phyloP scores from a whole-genome alignment of 1,284 basidiomycete species.

The Cerrena zonata region DNA sequence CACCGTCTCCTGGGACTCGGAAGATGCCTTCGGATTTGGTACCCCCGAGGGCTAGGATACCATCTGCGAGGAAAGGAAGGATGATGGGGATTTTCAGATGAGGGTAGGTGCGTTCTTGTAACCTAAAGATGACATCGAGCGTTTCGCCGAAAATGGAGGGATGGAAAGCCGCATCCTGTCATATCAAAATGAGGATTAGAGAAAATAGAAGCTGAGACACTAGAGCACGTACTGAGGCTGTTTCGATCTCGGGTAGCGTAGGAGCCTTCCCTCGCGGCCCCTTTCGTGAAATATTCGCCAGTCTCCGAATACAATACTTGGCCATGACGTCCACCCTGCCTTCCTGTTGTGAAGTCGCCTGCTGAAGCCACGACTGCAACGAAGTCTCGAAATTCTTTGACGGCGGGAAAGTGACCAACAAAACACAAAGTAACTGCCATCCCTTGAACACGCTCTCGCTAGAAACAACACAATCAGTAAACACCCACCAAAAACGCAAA shows the following conservation, averaged over 20 bases:
- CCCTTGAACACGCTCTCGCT: conserved; percentile 80
- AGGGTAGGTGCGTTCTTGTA: conserved; percentile 81
- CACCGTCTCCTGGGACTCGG: conserved; percentile 82
- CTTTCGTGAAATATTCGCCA: conserved; percentile 68
- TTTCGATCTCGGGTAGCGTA: conserved; percentile 77
- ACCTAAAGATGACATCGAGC: conserved; percentile 72
- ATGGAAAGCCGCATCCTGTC: conserved; percentile 85
- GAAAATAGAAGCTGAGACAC: no score
- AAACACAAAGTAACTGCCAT: conserved; percentile 86
- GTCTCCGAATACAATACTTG: conserved; percentile 73
- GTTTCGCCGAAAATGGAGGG: conserved; percentile 89
- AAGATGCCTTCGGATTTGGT: conserved; percentile 84
- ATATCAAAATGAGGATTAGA: neutral
- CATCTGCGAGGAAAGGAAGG: conserved; percentile 85
- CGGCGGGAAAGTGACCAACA: conserved; percentile 82
- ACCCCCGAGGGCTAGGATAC: conserved; percentile 82
- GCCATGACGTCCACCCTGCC: conserved; percentile 83
- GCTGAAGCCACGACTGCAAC: conserved; percentile 71
- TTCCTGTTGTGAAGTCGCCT: conserved; percentile 58
- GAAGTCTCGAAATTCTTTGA: conserved; percentile 86
- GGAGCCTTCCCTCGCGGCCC: conserved; percentile 81
- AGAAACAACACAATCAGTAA: neutral
- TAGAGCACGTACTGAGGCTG: conserved; percentile 61
- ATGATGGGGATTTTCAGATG: conserved; percentile 82
- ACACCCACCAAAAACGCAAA: neutral